Evolutionary conservation across 2,329 filamentous ascomycete genomes (phyloP), one percentile per base, ranked within the genome.

Genomic region (Hortaea sp.): DNA sequence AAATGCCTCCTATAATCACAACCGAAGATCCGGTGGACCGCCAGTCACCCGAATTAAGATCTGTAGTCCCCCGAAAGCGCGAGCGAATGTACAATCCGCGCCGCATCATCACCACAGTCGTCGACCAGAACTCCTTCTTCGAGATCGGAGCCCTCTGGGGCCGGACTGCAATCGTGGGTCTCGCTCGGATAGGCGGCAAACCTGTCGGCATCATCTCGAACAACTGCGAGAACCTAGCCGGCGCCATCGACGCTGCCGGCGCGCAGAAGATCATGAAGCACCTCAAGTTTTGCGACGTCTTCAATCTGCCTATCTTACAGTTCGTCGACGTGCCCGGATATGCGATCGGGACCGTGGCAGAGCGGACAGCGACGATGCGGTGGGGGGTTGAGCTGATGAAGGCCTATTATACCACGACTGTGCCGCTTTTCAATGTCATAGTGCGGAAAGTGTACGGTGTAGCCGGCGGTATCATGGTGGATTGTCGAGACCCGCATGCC

Each of bases 111-210:
- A 68, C 63, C 0, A 72, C 69, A 2, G 72, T 82, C 0, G 72
- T 81, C 1, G 79, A 82, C 52, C 50, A 54, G 2, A 68, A 57
- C 20, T 76, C 72, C 0, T 82, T 76, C 69, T 83, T 83, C 59
- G 79, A 82, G 51, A 82, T 83, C 41, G 79, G 79, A 4, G 59
- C 71, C 0, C 67, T 81, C 1, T 83, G 79, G 79, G 79, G 79
- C 4, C 73, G 71, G 1, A 81, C 78, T 0, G 72, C 76, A 1
- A 80, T 83, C 32, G 71, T 75, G 6, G 79, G 79, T 0, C 69
- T 83, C 0, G 79, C 78, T 1, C 66, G 79, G 5, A 62, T 83
- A 1, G 70, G 65, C 10, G 79, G 79, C 1, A 67, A 65, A 13
- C 75, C 78, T 0, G 69, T 82, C 3, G 79, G 79, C 1, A 71